phyloP scores from a whole-genome alignment of 805 yeast genomes.

The Hanseniaspora guilliermondii region DNA sequence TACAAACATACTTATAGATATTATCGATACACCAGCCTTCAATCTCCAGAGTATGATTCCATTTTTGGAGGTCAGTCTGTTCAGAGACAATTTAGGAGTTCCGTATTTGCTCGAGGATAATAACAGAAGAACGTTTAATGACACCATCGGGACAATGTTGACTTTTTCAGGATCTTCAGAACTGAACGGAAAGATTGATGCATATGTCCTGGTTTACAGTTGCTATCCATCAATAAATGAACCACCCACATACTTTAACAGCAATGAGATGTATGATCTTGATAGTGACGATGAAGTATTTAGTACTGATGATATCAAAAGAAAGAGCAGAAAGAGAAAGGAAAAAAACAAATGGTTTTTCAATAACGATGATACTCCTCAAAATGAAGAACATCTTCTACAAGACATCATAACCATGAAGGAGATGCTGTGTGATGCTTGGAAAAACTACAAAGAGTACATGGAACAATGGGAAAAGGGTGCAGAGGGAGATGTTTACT shows the following conservation, averaged over 20 bases:
- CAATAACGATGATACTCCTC: conserved; percentile 2
- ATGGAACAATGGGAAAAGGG: conserved; percentile 48
- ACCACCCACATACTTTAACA: conserved; percentile 45
- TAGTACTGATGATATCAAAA: conserved; percentile 5
- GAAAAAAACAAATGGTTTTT: conserved; percentile 22
- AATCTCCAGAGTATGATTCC: conserved; percentile 58
- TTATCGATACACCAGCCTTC: conserved; percentile 66
- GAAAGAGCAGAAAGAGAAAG: conserved; percentile 15
- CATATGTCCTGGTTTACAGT: conserved; percentile 56
- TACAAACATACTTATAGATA: conserved; percentile 52
- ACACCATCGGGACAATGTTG: conserved; percentile 39
- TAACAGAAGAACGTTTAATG: conserved; percentile 4
- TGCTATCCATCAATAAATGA: conserved; percentile 44
- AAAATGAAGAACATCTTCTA: conserved; percentile 16
- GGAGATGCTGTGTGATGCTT: conserved; percentile 53
- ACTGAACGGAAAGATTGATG: conserved; percentile 62
- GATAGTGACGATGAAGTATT: conserved; percentile 8
- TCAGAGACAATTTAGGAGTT: conserved; percentile 44
- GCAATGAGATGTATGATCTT: conserved; percentile 14
- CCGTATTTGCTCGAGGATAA: conserved; percentile 6
- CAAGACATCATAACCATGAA: conserved; percentile 34
- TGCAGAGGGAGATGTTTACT: conserved; percentile 54
- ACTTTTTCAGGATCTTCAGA: conserved; percentile 74
- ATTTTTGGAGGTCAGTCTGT: conserved; percentile 58
- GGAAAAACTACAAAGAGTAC: conserved; percentile 53